These are phyloP conservation scores for Pythium oligandrum DNA, from an alignment of 352 stramenopile species.

Conservation along the genomic window DNA sequence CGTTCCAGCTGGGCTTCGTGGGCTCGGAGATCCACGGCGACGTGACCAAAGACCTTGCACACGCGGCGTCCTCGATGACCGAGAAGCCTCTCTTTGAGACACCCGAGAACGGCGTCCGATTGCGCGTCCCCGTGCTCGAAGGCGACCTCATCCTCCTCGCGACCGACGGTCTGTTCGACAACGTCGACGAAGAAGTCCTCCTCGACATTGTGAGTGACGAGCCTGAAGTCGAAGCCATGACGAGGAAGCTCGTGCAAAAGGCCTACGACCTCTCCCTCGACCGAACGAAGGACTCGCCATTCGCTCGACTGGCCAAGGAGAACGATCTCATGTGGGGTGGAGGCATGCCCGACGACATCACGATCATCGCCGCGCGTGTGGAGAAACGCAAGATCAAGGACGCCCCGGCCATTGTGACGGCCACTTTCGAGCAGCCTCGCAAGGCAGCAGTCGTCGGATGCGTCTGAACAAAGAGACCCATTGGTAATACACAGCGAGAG, in stretches of 20 bases:
- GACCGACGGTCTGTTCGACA: constrained; percentile 97
- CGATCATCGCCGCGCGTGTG: constrained; percentile 66
- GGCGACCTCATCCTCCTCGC: constrained; percentile 96
- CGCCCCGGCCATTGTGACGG: background rate
- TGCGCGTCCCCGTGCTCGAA: constrained; percentile 89
- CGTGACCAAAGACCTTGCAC: constrained; percentile 41
- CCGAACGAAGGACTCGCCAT: constrained; percentile 89
- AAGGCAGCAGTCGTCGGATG: background rate
- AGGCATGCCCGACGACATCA: constrained; percentile 90
- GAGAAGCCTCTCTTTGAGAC: constrained; percentile 90
- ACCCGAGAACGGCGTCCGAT: constrained; percentile 86
- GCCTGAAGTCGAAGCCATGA: constrained; percentile 64
- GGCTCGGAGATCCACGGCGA: constrained; percentile 39
- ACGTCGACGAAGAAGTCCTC: constrained; percentile 86
- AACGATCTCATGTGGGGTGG: constrained; percentile 97
- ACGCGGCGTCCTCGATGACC: constrained; percentile 33
- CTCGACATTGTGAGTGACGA: constrained; percentile 67
- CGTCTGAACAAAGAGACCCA: too few relatives aligned
- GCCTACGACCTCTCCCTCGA: constrained; percentile 93
- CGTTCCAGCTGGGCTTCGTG: constrained; percentile 88
- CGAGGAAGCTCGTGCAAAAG: constrained; percentile 72
- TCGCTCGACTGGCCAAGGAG: constrained; percentile 96
- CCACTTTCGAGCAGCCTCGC: too few relatives aligned
- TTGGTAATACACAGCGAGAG: background rate
- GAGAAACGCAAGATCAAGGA: constrained; percentile 30